Conservation (phyloP, 495 filamentous ascomycete species). For the Hypoxylon rickii region DNA sequence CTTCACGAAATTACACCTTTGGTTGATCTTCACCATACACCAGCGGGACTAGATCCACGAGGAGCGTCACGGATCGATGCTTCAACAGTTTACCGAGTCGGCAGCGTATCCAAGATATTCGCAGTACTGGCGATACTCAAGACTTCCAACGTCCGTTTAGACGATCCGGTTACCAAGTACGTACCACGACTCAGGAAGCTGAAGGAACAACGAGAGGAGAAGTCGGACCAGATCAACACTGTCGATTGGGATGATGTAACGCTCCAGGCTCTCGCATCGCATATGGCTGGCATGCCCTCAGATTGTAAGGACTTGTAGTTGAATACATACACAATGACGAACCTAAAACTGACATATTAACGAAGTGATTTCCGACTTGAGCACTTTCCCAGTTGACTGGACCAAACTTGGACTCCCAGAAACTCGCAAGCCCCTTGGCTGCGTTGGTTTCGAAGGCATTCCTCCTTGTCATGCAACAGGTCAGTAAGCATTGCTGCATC, state of each 20-base stretch:
- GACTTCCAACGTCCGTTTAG: conserved; percentile 40
- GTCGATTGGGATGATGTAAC: conserved; percentile 57
- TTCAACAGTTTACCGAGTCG: conserved; percentile 51
- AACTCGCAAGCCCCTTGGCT: conserved; percentile 20
- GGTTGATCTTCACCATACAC: conserved; percentile 14
- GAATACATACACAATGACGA: background rate
- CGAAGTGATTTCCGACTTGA: conserved; percentile 31
- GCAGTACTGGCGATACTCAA: conserved; percentile 45
- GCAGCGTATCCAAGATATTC: conserved; percentile 52
- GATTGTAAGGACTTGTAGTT: conserved; percentile 20
- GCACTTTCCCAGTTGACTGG: conserved; percentile 22
- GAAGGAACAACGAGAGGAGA: conserved; percentile 3
- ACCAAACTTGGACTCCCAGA: conserved; percentile 32
- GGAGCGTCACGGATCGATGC: conserved; percentile 43
- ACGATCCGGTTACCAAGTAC: conserved; percentile 49
- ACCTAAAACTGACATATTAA: background rate
- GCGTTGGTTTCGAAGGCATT: conserved; percentile 28
- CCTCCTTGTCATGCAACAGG: conserved; percentile 22
- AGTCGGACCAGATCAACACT: conserved; percentile 19
- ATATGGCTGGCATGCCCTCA: conserved; percentile 46
- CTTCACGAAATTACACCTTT: conserved; percentile 16
- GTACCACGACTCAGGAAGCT: conserved; percentile 40
- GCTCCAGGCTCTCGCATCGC: conserved; percentile 48
- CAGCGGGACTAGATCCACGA: conserved; percentile 12
- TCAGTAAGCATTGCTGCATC: background rate